Conservation (phyloP, 352 stramenopile genomes). For the Globisporangium echinulatum region DNA sequence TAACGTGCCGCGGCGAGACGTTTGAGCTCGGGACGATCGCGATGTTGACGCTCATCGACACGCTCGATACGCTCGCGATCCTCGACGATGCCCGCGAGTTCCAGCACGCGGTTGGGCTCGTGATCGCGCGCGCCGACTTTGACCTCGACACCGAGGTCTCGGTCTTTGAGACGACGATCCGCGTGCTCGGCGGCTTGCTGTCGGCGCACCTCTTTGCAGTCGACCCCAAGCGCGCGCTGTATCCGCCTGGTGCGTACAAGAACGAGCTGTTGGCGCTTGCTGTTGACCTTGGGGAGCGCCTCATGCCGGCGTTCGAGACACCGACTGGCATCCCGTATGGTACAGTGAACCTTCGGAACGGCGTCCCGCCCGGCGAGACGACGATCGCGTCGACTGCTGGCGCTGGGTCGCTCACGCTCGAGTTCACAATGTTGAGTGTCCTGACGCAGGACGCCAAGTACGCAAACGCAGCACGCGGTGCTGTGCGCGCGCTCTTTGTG, state of each 20-base stretch:
- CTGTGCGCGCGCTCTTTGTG: constrained; percentile 74
- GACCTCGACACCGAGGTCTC: constrained; percentile 86
- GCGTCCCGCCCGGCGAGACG: constrained; percentile 91
- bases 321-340: constrained; percentile 95
- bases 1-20: constrained; percentile 58
- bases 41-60: constrained; percentile 90
- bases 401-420: constrained; percentile 93
- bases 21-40: constrained; percentile 78
- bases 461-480: constrained; percentile 43
- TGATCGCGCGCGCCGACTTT: constrained; percentile 59
- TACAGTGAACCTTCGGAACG: constrained; percentile 92
- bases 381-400: constrained; percentile 94
- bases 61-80: constrained; percentile 86
- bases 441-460: constrained; percentile 70
- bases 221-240: constrained; percentile 49
- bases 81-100: constrained; percentile 77
- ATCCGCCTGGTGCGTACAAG: constrained; percentile 79
- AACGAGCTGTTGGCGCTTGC: constrained; percentile 90
- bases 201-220: constrained; percentile 84
- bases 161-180: constrained; percentile 93
- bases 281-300: constrained; percentile 91
- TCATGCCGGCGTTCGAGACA: constrained; percentile 96
- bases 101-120: constrained; percentile 52
- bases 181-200: constrained; percentile 86
- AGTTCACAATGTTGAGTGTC: constrained; percentile 95